Base-by-base conservation (phyloP, 1,139 yeast species). In the Yamadazyma trypodendri region DNA sequence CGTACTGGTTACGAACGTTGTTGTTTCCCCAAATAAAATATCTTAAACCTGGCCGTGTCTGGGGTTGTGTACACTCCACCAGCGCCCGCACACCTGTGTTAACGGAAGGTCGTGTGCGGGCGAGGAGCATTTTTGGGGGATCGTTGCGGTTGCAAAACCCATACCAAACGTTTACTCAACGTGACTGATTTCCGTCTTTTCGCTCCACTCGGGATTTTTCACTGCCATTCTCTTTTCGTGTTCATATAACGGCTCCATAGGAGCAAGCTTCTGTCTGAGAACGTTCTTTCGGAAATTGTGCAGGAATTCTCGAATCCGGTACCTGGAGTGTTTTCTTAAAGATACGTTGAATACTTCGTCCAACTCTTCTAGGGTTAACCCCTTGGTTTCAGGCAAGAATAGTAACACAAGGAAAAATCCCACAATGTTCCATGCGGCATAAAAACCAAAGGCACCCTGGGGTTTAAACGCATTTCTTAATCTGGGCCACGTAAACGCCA, bases 391-490 rank as follows among this genome's bases (percentile, higher is more conserved):
- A 2, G 88, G 87, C 36, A 81, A 63, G 62, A 79, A 72, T 73
- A 82, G 77, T 41, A 80, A 63, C 3, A 81, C 87, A 56, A 81
- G 50, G 62, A 80, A 76, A 66, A 80, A 84, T 0, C 94, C 94
- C 39, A 83, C 67, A 37, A 84, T 54, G 56, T 87, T 87, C 92
- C 95, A 85, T 10, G 84, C 96, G 1, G 95, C 96, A 54, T 86
- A 87, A 74, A 82, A 87, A 10, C 92, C 88, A 59, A 88, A 88
- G 2, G 95, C 95, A 56, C 96, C 96, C 44, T 82, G 85, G 2
- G 88, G 75, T 38, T 77, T 79, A 63, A 87, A 80, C 0, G 85
- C 81, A 36, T 64, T 73, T 45, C 76, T 63, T 55, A 88, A 62
- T 30, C 86, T 68, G 25, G 95, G 95, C 92, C 94, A 87, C 1